Evolutionary conservation across 495 filamentous ascomycete species (phyloP).

Genomic region (Massariosphaeria phaeospora): DNA sequence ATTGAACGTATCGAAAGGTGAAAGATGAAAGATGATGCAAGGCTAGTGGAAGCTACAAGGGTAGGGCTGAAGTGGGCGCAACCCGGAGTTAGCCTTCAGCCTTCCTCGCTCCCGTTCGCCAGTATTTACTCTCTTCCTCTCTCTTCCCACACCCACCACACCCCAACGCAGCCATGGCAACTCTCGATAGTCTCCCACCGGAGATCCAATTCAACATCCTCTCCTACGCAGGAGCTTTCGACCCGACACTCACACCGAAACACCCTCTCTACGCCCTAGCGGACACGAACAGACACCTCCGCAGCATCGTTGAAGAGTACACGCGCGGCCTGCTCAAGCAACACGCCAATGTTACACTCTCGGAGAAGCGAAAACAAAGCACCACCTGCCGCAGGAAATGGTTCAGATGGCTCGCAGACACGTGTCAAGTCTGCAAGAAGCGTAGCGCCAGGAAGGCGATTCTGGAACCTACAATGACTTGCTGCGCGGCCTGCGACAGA

Average conservation of each 20-base stretch:
- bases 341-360: background rate
- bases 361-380: background rate
- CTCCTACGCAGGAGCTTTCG: conserved; percentile 6
- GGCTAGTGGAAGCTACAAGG: too few relatives aligned
- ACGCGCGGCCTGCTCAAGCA: conserved; percentile 13
- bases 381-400: conserved; percentile 6
- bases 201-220: conserved; percentile 22
- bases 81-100: too few relatives aligned
- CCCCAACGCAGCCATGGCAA: background rate
- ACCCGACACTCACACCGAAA: background rate
- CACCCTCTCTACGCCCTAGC: conserved; percentile 13
- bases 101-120: too few relatives aligned
- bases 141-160: background rate
- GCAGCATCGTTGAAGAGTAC: conserved; percentile 18
- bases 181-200: conserved; percentile 5
- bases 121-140: too few relatives aligned
- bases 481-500: conserved; percentile 15
- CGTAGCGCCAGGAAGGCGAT: conserved; percentile 7
- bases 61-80: too few relatives aligned
- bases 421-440: conserved; percentile 14
- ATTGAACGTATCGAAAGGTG: too few relatives aligned
- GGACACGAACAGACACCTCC: background rate
- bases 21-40: too few relatives aligned
- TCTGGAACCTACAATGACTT: conserved; percentile 9
- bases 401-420: conserved; percentile 9